Evolutionary conservation across 345 rosid genomes (phyloP).

Genomic region (Citrus mangshanensis): DNA sequence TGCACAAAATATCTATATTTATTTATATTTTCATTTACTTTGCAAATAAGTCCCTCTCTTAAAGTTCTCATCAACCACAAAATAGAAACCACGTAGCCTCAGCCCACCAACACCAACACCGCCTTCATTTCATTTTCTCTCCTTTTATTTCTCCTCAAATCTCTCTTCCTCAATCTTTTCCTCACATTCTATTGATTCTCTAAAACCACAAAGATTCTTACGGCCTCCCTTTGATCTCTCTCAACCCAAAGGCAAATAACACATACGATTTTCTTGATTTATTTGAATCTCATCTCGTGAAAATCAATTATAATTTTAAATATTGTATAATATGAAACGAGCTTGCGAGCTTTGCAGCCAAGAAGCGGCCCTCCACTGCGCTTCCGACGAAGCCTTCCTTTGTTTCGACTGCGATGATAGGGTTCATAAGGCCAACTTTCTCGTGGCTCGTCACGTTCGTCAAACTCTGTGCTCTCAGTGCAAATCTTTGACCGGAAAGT

Average conservation of each 20-base stretch:
- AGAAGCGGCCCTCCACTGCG: conserved; percentile 37
- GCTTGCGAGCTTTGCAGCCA: conserved; percentile 41
- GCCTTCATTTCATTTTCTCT: neutral
- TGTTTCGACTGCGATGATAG: conserved; percentile 37
- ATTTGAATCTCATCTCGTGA: too few species aligned
- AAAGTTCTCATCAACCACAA: neutral
- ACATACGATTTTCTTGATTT: too few species aligned
- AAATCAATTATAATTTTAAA: too few species aligned
- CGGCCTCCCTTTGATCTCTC: conserved; percentile 21
- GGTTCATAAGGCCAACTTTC: conserved; percentile 51
- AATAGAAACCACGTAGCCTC: neutral
- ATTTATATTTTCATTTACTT: neutral
- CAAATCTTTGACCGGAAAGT: conserved; percentile 6
- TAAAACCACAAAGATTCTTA: conserved; percentile 11
- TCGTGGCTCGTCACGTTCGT: conserved; percentile 50
- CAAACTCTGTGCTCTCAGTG: conserved; percentile 25
- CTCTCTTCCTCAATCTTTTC: conserved; percentile 1
- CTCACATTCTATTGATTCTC: conserved; percentile 3
- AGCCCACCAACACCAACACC: neutral
- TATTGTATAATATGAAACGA: neutral
- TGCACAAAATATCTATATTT: neutral
- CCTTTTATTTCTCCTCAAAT: neutral
- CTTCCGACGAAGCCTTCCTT: conserved; percentile 44
- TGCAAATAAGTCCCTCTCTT: neutral
- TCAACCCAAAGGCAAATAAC: too few species aligned